Evolutionary conservation across 2,329 filamentous ascomycete species (phyloP).

Genomic region (Venturiaceae sp.): DNA sequence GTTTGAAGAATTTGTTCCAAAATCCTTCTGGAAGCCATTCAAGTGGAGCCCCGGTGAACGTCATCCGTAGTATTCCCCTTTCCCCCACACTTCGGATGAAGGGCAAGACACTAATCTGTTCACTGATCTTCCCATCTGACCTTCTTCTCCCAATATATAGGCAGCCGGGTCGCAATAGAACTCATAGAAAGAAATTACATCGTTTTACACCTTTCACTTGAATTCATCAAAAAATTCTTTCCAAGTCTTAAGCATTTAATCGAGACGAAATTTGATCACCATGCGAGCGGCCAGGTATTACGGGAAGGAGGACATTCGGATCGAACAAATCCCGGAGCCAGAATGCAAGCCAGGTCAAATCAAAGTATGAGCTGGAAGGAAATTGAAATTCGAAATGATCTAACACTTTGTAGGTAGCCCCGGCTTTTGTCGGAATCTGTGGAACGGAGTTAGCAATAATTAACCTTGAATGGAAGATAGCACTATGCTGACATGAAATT

Average conservation of each 20-base stretch:
- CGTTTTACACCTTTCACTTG: not conserved
- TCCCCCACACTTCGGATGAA: not conserved
- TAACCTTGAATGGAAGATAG: too few relatives aligned
- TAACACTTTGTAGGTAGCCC: conserved; percentile 23
- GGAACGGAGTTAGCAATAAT: conserved; percentile 22
- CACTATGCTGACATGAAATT: conserved; percentile 1
- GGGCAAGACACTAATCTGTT: not conserved
- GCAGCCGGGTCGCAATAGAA: not conserved
- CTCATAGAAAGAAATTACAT: not conserved
- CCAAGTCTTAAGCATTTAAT: too few relatives aligned
- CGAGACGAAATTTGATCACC: not conserved
- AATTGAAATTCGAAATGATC: conserved; percentile 7
- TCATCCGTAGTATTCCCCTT: not conserved
- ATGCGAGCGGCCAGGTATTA: conserved; percentile 24
- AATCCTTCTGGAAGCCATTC: not conserved
- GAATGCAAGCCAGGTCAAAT: conserved; percentile 16
- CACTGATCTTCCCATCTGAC: not conserved
- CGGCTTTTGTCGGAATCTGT: conserved; percentile 43
- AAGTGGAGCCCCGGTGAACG: not conserved
- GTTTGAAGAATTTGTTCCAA: not conserved
- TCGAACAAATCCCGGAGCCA: conserved; percentile 16
- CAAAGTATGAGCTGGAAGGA: conserved; percentile 20
- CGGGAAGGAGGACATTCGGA: conserved; percentile 17
- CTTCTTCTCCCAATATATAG: not conserved
- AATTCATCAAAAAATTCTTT: too few relatives aligned